Evolutionary conservation across 2,329 filamentous ascomycete species (phyloP).

Genomic region (Arthrobotrys pseudoclavata): DNA sequence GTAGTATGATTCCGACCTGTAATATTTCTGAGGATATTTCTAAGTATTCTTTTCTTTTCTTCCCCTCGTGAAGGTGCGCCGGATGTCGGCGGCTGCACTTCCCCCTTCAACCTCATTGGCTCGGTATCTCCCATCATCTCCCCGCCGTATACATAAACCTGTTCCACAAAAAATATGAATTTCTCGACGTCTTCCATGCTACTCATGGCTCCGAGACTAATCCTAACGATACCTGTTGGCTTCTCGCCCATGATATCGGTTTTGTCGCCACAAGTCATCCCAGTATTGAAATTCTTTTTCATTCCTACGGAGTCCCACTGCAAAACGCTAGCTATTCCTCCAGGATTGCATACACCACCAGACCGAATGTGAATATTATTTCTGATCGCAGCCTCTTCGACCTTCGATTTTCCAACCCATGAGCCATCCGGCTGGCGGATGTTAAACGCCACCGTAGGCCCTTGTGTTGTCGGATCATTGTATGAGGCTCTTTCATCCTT

Average conservation of each 20-base stretch:
- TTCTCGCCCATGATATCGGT: slow-evolving; percentile 71
- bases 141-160: slow-evolving; percentile 64
- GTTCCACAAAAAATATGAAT: slow-evolving; percentile 69
- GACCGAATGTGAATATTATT: slow-evolving; percentile 74
- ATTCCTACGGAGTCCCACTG: slow-evolving; percentile 72
- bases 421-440: slow-evolving; percentile 70
- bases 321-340: slow-evolving; percentile 68
- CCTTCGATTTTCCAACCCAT: slow-evolving; percentile 72
- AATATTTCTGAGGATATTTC: slow-evolving; percentile 32
- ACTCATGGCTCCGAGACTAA: slow-evolving; percentile 75
- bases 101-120: background rate
- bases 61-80: background rate
- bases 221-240: slow-evolving; percentile 74
- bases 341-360: slow-evolving; percentile 72
- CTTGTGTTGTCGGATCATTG: slow-evolving; percentile 71
- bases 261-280: slow-evolving; percentile 73
- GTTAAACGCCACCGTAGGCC: slow-evolving; percentile 76
- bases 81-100: background rate
- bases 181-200: slow-evolving; percentile 71
- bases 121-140: background rate
- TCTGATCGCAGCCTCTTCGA: slow-evolving; percentile 73
- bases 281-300: slow-evolving; percentile 71
- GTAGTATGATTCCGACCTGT: slow-evolving; percentile 15
- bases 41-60: slow-evolving; percentile 25
- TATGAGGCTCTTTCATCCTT: slow-evolving; percentile 68